These are phyloP conservation scores for Populus davidiana DNA, from an alignment of 345 rosid species.

Conservation along the genomic window DNA sequence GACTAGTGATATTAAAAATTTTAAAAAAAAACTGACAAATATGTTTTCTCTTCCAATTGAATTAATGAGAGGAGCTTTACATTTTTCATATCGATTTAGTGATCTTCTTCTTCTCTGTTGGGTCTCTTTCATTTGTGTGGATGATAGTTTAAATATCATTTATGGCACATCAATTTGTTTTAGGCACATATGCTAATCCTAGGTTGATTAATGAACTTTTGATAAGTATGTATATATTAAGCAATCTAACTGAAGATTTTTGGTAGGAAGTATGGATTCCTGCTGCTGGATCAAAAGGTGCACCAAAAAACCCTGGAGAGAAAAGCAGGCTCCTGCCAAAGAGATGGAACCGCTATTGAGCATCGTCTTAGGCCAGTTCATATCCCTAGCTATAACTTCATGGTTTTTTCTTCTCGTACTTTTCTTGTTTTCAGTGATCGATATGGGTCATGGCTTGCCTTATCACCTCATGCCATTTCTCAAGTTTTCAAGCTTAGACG, in stretches of 20 bases:
- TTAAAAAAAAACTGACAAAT: not conserved
- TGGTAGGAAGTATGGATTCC: constrained; percentile 97
- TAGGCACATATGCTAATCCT: constrained; percentile 3
- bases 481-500: not conserved
- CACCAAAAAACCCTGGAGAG: constrained; percentile 62
- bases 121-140: not conserved
- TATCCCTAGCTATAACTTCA: not conserved
- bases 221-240: not conserved
- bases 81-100: not conserved
- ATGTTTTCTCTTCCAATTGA: not conserved
- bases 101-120: not conserved
- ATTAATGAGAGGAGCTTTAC: not conserved
- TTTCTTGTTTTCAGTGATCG: not conserved
- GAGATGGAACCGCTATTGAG: not conserved
- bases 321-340: constrained; percentile 50
- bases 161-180: constrained; percentile 1
- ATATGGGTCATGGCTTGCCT: not conserved
- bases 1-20: not conserved
- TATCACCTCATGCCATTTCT: not conserved
- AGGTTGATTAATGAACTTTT: not conserved
- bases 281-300: constrained; percentile 88
- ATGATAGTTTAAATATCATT: not conserved
- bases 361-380: not conserved
- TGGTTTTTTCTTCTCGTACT: not conserved
- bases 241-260: constrained; percentile 24